phyloP scores from a whole-genome alignment of 768 basidiomycete genomes.

The Pisolithus orientalis region DNA sequence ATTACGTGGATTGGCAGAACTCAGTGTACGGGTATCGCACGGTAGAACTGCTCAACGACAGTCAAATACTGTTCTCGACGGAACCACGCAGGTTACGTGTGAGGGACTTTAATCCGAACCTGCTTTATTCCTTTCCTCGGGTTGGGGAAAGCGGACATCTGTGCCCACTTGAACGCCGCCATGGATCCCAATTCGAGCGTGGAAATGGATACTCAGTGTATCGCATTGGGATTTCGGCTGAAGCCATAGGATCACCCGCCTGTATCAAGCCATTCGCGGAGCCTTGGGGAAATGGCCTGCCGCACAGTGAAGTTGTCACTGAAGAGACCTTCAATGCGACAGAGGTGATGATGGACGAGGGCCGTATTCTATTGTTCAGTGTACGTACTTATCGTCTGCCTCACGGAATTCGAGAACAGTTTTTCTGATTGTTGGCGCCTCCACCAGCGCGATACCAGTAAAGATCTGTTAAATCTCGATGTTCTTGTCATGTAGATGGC shows the following conservation, averaged over 20 bases:
- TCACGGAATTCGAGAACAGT: background rate
- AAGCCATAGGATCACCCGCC: conserved; percentile 16
- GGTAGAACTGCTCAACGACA: conserved; percentile 33
- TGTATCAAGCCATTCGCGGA: conserved; percentile 39
- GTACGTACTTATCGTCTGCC: conserved; percentile 24
- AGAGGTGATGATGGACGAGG: conserved; percentile 55
- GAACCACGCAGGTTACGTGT: conserved; percentile 22
- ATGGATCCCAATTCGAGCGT: background rate
- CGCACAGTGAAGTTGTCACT: conserved; percentile 47
- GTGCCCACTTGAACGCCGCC: background rate
- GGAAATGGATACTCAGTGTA: background rate
- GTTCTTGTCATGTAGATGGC: conserved; percentile 37
- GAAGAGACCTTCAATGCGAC: conserved; percentile 43
- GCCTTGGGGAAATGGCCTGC: conserved; percentile 42
- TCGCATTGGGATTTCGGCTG: conserved; percentile 14
- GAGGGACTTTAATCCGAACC: conserved; percentile 33
- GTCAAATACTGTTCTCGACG: background rate
- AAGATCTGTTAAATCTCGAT: conserved; percentile 36
- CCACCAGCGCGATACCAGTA: conserved; percentile 31
- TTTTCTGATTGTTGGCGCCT: background rate
- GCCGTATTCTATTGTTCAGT: conserved; percentile 39
- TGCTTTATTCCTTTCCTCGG: background rate
- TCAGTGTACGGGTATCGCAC: conserved; percentile 47
- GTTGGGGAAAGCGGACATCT: conserved; percentile 19
- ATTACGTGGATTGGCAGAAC: conserved; percentile 51